Conservation (phyloP, 176 grass and related monocot genomes). For the Alloteropsis semialata region DNA sequence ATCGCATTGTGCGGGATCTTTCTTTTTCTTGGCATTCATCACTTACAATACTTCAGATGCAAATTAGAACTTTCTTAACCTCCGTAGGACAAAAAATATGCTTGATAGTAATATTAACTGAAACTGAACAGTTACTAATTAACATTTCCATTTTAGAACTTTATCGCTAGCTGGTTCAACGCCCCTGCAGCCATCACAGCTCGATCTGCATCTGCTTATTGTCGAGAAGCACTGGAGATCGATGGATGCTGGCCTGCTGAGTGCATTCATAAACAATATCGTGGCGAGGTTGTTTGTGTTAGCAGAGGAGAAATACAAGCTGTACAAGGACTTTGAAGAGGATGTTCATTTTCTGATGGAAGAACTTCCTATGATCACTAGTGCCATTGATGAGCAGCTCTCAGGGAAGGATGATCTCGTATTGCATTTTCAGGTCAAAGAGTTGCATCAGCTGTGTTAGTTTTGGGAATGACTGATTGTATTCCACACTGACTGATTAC, state of each 20-base stretch:
- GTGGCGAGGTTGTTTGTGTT: not conserved
- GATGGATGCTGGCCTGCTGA: not conserved
- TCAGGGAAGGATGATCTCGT: not conserved
- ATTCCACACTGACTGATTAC: too few species aligned
- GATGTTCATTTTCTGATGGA: not conserved
- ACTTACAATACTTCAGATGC: not conserved
- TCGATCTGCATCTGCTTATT: not conserved
- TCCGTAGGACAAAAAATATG: not conserved
- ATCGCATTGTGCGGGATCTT: too few species aligned
- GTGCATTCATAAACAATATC: not conserved
- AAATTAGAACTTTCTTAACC: not conserved
- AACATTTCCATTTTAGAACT: not conserved
- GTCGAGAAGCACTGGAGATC: not conserved
- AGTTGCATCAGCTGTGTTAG: not conserved
- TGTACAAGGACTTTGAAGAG: not conserved
- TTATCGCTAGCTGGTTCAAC: not conserved
- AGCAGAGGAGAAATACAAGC: not conserved
- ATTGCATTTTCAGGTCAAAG: not conserved
- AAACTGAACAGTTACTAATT: not conserved
- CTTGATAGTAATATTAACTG: not conserved
- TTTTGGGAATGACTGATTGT: too few species aligned
- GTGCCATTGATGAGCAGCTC: not conserved
- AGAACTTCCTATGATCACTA: not conserved
- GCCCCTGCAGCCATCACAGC: too few species aligned
- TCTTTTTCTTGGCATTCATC: too few species aligned